Base-by-base conservation (phyloP, 1,284 basidiomycete genomes). In the Marasmius sp. region DNA sequence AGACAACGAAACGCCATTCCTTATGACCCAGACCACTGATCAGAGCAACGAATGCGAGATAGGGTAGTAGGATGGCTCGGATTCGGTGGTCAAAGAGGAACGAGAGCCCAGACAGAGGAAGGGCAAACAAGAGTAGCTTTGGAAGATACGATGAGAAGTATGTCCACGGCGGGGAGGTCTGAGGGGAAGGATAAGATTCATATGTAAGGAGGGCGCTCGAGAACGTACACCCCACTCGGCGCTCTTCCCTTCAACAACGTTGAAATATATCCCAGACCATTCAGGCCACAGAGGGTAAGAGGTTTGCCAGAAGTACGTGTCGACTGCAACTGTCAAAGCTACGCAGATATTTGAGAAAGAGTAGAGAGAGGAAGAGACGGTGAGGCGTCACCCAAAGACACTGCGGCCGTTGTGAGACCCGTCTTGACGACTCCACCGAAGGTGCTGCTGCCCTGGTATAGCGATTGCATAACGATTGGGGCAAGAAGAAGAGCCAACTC, bases 1-100 rank as follows among this genome's bases (percentile, higher is more conserved):
- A 98, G 6, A 95, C 83, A 63, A 98, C 81, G 74, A 99, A 99
- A 4, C 97, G 85, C 96, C 97, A 98, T 75, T 99, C 97, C 71
- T 96, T 96, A 74, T 96, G 94, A 0, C 85, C 89, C 0, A 98
- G 79, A 18, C 73, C 77, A 69, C 93, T 95, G 69, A 99, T 85
- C 0, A 89, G 72, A 0, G 67, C 74, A 0, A 96, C 71, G 69
- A 94, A 92, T 0, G 72, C 65, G 0, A 88, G 34, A 0, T 84
- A 75, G 0, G 89, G 85, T 11, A 84, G 55, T 5, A 92, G 68
- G 47, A 91, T 71, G 0, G 75, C 68, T 16, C 85, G 78, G 49
- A 86, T 76, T 18, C 83, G 79, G 4, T 67, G 62, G 65, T 91
- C 85, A 14, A 77, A 64, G 6, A 79, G 53, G 5, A 77, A 68